Evolutionary conservation across 148 eudicot genomes (phyloP), one percentile per base, ranked within the genome.

Genomic region (Chenopodium quinoa): DNA sequence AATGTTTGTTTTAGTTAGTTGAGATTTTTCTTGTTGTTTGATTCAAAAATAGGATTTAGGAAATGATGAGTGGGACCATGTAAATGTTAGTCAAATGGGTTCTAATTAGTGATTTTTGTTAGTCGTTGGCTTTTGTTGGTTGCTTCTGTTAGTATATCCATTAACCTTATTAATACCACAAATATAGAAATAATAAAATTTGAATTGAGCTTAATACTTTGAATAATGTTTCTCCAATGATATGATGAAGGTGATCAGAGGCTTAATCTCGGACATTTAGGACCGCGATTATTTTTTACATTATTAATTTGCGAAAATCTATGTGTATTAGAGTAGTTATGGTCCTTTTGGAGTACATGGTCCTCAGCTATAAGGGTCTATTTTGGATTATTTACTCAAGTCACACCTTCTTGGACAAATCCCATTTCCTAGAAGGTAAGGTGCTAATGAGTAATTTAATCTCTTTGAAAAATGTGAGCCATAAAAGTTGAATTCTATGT

Each of bases 1-100:
- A 8, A 20, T 22, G 58, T 75, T 83, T 25, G 72, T 29, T 27
- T 32, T 72, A 52, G 75, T 69, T 79, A 76, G 80, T 23, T 50
- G 62, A 23, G 54, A 60, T 56, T 82, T 67, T 47, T 44, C 60
- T 62, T 31, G 16, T 81, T 27, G 76, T 40, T 83, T 74, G 75
- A 54, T 66, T 79, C 40, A 48, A 58, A 40, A 40, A 40, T 40
- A 29, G 16, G 12, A 7, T 80, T 71, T 75, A 62, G 77, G 77
- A 79, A 80, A 48, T 84, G 73, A 64, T 71, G 77, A 77, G 79
- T 75, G 56, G 64, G 63, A n/a, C 56, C 81, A 72, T 81, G 83
- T 84, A 84, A 25, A 84, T 81, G 77, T 69, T 77, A 66, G 32
- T 32, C 22, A 78, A 50, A 71, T 64, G 71, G 54, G 80, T 63